Evolutionary conservation across 306 rosid species (phyloP).

Genomic region (Corylus avellana): DNA sequence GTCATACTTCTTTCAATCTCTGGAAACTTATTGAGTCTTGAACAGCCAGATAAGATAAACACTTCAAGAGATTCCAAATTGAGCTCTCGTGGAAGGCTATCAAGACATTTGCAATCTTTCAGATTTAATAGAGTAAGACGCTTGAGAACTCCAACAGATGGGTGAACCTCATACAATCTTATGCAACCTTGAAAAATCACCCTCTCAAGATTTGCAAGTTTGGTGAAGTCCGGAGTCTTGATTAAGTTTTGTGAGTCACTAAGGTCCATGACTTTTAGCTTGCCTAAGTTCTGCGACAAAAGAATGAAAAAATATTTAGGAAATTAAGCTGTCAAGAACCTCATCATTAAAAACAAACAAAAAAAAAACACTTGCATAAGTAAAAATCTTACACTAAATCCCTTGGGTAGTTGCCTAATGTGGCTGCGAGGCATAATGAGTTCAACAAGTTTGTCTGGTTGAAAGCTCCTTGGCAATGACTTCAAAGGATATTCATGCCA

Average conservation of each 20-base stretch:
- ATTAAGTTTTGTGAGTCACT: conserved; percentile 11
- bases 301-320: not conserved
- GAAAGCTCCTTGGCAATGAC: conserved; percentile 5
- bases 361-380: not conserved
- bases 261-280: conserved; percentile 27
- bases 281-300: conserved; percentile 5
- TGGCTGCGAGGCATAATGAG: conserved; percentile 22
- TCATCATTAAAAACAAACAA: not conserved
- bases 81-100: not conserved
- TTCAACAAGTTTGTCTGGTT: conserved; percentile 22
- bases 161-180: conserved; percentile 16
- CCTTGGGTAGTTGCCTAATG: conserved; percentile 3
- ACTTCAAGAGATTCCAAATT: conserved; percentile 26
- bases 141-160: conserved; percentile 13
- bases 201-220: conserved; percentile 16
- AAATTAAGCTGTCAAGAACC: not conserved
- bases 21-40: conserved; percentile 8
- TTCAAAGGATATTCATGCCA: conserved; percentile 29
- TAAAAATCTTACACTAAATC: conserved; percentile 6
- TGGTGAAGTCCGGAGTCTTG: conserved; percentile 16
- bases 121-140: conserved; percentile 12
- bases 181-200: conserved; percentile 26
- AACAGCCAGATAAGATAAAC: conserved; percentile 18
- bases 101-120: conserved; percentile 17
- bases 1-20: conserved; percentile 29